Evolutionary conservation across 495 filamentous ascomycete genomes (phyloP).

Genomic region (Tuber magnatum): DNA sequence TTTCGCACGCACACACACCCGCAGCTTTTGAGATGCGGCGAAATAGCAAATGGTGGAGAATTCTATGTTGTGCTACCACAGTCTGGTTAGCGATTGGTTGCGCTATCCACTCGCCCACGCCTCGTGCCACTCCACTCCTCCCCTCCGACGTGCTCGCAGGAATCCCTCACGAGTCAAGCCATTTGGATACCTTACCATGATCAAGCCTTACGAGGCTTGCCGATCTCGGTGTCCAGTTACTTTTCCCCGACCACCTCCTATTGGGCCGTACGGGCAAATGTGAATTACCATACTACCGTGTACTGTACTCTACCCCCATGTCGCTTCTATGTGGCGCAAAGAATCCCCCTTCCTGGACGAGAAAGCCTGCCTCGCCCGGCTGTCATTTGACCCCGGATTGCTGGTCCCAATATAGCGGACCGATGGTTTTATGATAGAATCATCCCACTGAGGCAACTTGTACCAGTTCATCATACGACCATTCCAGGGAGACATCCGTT

Average conservation of each 20-base stretch:
- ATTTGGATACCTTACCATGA: neutral
- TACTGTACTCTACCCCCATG: neutral
- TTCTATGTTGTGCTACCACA: neutral
- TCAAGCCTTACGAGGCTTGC: neutral
- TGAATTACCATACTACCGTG: neutral
- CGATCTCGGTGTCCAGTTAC: neutral
- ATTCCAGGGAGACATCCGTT: neutral
- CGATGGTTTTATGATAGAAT: neutral
- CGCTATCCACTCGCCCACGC: neutral
- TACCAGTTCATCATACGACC: neutral
- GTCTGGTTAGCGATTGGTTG: neutral
- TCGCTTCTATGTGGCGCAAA: neutral
- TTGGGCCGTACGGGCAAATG: neutral
- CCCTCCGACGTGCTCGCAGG: neutral
- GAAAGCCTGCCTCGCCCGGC: too few relatives aligned
- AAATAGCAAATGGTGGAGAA: slow-evolving; percentile 1
- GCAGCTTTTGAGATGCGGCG: neutral
- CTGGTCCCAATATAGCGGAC: neutral
- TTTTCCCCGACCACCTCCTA: neutral
- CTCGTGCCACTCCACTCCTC: neutral
- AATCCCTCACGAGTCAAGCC: neutral
- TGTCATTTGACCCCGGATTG: neutral
- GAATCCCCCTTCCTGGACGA: neutral
- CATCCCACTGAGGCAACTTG: neutral
- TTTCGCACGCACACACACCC: neutral